Conservation (phyloP, 192 early-diverging fungal genomes). For the Dimargaris xerosporica region DNA sequence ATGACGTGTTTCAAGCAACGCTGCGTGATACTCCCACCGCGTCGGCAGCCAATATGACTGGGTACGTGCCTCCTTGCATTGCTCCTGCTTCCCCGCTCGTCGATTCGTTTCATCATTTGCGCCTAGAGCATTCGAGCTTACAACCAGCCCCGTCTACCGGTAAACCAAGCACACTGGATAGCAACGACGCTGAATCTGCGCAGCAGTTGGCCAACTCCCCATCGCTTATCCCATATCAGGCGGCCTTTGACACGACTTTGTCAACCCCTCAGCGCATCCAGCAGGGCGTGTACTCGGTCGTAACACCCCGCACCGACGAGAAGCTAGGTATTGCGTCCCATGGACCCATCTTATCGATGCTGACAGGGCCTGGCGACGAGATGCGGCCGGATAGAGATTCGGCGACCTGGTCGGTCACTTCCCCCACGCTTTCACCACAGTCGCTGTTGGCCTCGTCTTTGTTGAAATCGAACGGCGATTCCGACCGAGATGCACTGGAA, state of each 20-base stretch:
- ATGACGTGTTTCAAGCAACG: too few relatives aligned
- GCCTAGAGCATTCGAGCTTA: background rate
- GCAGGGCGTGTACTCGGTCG: background rate
- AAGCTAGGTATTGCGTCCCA: background rate
- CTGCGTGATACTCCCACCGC: background rate
- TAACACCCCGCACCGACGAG: background rate
- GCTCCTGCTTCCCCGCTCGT: background rate
- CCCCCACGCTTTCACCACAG: background rate
- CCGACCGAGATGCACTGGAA: background rate
- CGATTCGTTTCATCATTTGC: background rate
- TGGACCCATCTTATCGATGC: background rate
- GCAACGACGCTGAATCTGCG: background rate
- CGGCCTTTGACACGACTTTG: background rate
- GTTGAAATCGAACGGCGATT: background rate
- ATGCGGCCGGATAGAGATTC: background rate
- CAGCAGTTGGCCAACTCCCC: background rate
- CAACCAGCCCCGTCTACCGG: background rate
- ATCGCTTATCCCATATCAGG: background rate
- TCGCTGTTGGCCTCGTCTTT: background rate
- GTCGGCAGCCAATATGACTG: background rate
- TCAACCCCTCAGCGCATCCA: conserved; percentile 4
- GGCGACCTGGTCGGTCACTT: background rate
- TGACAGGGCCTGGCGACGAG: background rate
- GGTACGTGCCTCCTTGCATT: background rate
- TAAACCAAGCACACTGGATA: background rate